Evolutionary conservation across 441 rosid genomes (phyloP).

Genomic region (Isatis lusitanica): DNA sequence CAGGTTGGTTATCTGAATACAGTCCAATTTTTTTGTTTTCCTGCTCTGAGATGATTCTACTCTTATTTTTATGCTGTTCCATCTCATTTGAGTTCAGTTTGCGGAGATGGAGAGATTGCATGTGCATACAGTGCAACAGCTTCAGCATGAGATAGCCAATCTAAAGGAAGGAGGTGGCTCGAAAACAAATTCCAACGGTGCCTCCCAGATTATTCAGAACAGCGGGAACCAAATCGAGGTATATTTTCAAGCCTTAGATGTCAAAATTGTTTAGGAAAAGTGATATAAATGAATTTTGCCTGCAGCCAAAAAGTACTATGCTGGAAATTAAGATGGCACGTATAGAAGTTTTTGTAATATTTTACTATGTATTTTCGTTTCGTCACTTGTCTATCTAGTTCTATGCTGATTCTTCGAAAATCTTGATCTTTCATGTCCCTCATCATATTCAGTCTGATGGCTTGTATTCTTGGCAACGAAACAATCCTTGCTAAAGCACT

Average conservation of each 20-base stretch:
- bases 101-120: constrained; percentile 91
- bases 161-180: constrained; percentile 69
- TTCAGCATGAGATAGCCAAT: constrained; percentile 80
- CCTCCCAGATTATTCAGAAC: constrained; percentile 58
- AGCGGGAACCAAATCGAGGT: constrained; percentile 73
- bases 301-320: background rate
- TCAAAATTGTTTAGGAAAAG: background rate
- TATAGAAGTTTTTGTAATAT: background rate
- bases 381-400: background rate
- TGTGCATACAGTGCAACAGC: constrained; percentile 82
- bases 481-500: background rate
- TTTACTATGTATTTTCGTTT: background rate
- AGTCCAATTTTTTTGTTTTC: background rate
- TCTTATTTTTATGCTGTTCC: constrained; percentile 25
- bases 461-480: background rate
- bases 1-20: constrained; percentile 56
- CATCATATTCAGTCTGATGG: background rate
- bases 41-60: background rate
- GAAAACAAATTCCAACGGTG: constrained; percentile 51
- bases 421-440: background rate
- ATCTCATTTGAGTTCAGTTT: constrained; percentile 52
- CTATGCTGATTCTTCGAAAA: background rate
- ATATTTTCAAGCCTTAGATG: background rate
- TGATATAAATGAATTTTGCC: background rate
- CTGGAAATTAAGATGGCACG: background rate